Conservation (phyloP, 495 filamentous ascomycete species). For the Penicillium lividum region DNA sequence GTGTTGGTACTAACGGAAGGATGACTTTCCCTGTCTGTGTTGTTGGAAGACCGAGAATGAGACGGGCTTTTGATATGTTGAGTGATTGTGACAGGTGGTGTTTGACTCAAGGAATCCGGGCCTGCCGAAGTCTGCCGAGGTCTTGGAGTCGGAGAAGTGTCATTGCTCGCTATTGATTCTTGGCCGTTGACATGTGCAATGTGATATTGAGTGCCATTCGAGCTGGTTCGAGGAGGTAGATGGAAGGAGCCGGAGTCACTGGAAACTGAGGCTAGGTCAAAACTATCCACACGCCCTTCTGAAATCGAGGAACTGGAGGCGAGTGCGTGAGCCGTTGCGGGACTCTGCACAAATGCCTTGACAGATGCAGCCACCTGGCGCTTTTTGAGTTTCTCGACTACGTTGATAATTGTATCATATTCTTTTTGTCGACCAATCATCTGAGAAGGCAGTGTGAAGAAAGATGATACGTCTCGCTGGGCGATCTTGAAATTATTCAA, state of each 20-base stretch:
- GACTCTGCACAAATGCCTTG: conserved; percentile 39
- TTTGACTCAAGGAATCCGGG: conserved; percentile 13
- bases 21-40: conserved; percentile 38
- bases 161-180: conserved; percentile 39
- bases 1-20: conserved; percentile 28
- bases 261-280: conserved; percentile 47
- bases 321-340: conserved; percentile 45
- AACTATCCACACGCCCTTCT: conserved; percentile 55
- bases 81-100: conserved; percentile 10
- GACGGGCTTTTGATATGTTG: conserved; percentile 39
- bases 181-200: conserved; percentile 36
- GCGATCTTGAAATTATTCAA: conserved; percentile 71
- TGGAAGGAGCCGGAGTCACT: conserved; percentile 58
- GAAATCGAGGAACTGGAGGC: conserved; percentile 61
- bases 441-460: conserved; percentile 76
- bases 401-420: conserved; percentile 62
- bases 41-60: conserved; percentile 41
- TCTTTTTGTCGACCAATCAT: conserved; percentile 80
- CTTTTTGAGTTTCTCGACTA: conserved; percentile 71
- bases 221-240: conserved; percentile 41
- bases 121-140: conserved; percentile 12
- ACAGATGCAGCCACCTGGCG: conserved; percentile 55
- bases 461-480: conserved; percentile 77
- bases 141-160: conserved; percentile 30
- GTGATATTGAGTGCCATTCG: conserved; percentile 34